phyloP scores from a whole-genome alignment of 495 filamentous ascomycete species.

The Hapsidospora chrysogenum region DNA sequence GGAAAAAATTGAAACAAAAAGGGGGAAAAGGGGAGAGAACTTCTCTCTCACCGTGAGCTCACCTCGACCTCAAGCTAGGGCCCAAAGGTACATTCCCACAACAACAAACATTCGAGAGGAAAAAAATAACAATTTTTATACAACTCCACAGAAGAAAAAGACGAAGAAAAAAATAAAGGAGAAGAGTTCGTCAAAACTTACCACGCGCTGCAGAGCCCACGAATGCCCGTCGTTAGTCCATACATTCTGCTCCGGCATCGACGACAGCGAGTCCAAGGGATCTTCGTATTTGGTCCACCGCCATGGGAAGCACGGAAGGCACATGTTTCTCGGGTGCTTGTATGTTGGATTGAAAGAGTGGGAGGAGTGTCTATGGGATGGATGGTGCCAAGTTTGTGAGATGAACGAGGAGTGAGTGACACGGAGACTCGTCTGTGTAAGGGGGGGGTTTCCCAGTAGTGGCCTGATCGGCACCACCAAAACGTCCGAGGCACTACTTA shows the following conservation, averaged over 20 bases:
- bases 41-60: too few relatives aligned
- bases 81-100: too few relatives aligned
- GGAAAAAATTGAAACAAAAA: too few relatives aligned
- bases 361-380: too few relatives aligned
- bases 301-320: slow-evolving; percentile 23
- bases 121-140: not conserved
- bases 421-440: too few relatives aligned
- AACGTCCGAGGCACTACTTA: too few relatives aligned
- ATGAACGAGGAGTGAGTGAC: too few relatives aligned
- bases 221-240: slow-evolving; percentile 5
- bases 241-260: slow-evolving; percentile 5
- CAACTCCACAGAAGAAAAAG: slow-evolving; percentile 2
- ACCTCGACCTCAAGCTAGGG: not conserved
- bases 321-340: slow-evolving; percentile 11
- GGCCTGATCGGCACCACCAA: too few relatives aligned
- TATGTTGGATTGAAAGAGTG: not conserved
- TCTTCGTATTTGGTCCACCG: slow-evolving; percentile 6
- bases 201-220: slow-evolving; percentile 4
- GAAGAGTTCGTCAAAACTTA: slow-evolving; percentile 3
- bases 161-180: too few relatives aligned
- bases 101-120: not conserved
- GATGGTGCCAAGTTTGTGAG: too few relatives aligned
- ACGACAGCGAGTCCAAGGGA: slow-evolving; percentile 4
- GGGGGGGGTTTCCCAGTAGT: too few relatives aligned
- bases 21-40: not conserved